Conservation (phyloP, 2,329 filamentous ascomycete genomes). For the Leptographium radiaticola region DNA sequence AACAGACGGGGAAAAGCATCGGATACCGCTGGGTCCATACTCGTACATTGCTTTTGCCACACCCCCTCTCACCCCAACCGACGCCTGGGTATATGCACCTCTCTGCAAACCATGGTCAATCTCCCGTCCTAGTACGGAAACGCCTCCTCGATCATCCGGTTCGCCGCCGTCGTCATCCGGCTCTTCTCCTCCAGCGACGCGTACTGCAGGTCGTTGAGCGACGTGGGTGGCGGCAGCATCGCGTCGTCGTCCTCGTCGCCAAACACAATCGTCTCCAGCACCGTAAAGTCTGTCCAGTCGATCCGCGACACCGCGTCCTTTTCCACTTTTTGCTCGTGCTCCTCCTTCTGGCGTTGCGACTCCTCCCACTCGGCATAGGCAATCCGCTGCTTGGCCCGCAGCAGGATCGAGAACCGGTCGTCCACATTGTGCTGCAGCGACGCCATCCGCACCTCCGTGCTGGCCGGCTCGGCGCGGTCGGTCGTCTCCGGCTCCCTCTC, state of each 20-base stretch:
- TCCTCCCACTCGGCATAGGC: conserved; percentile 81
- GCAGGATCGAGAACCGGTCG: conserved; percentile 69
- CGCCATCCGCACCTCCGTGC: conserved; percentile 50
- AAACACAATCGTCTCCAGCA: conserved; percentile 91
- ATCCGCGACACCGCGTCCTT: conserved; percentile 67
- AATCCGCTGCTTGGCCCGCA: conserved; percentile 70
- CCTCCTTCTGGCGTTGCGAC: conserved; percentile 78
- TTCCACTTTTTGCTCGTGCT: conserved; percentile 72
- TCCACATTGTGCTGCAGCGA: conserved; percentile 62
- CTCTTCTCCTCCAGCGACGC: conserved; percentile 93
- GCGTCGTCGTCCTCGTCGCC: conserved; percentile 76
- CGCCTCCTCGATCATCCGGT: conserved; percentile 84
- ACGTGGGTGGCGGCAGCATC: conserved; percentile 78
- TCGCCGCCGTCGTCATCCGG: conserved; percentile 69
- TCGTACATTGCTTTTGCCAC: neutral
- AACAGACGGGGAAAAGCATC: neutral
- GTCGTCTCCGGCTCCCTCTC: conserved; percentile 68
- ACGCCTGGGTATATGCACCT: neutral
- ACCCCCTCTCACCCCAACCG: neutral
- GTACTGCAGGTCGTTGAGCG: conserved; percentile 81
- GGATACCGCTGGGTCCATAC: neutral
- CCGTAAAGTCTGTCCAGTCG: conserved; percentile 95
- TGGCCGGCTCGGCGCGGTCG: conserved; percentile 45
- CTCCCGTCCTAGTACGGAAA: conserved; percentile 47
- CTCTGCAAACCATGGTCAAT: neutral